A percentile compares a stretch with the other conserved stretches of the same genome.
Conservation (phyloP, 1,139 yeast genomes). For the Sugiyamaella pinicola region DNA sequence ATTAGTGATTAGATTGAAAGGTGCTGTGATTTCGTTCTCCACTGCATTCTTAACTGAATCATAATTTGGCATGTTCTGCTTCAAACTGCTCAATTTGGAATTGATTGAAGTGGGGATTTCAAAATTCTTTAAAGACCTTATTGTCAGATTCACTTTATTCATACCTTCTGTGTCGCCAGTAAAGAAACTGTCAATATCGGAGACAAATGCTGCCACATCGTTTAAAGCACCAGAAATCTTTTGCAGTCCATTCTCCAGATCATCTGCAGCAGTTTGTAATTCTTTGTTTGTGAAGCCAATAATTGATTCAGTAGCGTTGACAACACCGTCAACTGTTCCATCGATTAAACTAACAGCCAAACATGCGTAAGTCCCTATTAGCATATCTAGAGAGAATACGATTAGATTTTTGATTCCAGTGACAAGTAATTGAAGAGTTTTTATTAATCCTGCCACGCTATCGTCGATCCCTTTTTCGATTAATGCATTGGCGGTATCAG, state of each 20-base stretch:
- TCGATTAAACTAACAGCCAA: constrained; percentile 70
- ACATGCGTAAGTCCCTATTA: constrained; percentile 86
- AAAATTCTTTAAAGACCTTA: constrained; percentile 57
- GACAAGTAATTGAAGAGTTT: constrained; percentile 49
- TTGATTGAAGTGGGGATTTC: constrained; percentile 66
- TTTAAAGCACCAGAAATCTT: constrained; percentile 55
- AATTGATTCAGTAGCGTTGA: constrained; percentile 68
- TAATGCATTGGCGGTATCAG: constrained; percentile 55
- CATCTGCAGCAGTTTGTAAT: constrained; percentile 54
- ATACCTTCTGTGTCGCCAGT: constrained; percentile 49
- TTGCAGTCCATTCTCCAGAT: constrained; percentile 59
- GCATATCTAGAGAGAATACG: constrained; percentile 66
- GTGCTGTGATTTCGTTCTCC: constrained; percentile 49
- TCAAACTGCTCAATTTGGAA: constrained; percentile 51
- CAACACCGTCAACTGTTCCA: constrained; percentile 71
- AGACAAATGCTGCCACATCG: constrained; percentile 45
- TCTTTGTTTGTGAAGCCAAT: constrained; percentile 64
- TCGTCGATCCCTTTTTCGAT: constrained; percentile 51
- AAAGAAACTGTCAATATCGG: constrained; percentile 57
- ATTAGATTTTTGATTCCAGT: constrained; percentile 62
- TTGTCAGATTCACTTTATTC: constrained; percentile 56
- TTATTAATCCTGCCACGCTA: constrained; percentile 50
- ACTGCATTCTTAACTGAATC: constrained; percentile 57
- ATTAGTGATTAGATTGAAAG: constrained; percentile 55
- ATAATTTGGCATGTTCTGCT: constrained; percentile 57